Evolutionary conservation across 2,329 filamentous ascomycete species (phyloP).

Genomic region (Diaporthe citri): DNA sequence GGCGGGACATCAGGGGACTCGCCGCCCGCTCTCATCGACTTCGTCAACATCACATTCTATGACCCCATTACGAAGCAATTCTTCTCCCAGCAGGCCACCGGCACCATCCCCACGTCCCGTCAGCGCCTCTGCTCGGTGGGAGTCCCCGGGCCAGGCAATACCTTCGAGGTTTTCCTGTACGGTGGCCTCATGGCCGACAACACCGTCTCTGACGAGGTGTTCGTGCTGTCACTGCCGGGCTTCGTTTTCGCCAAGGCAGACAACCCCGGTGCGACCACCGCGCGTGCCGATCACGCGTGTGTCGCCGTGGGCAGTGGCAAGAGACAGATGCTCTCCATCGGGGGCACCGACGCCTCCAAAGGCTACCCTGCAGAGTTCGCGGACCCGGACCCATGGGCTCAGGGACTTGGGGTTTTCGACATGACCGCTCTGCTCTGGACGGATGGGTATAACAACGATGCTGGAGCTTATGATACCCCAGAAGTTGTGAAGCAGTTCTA

Average conservation of each 20-base stretch:
- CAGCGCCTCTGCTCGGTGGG: constrained; percentile 52
- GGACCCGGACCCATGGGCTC: constrained; percentile 51
- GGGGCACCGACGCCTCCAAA: constrained; percentile 49
- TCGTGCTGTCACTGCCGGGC: constrained; percentile 54
- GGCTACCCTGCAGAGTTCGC: constrained; percentile 42
- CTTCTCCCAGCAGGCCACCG: constrained; percentile 51
- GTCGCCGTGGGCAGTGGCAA: constrained; percentile 49
- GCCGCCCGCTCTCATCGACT: constrained; percentile 42
- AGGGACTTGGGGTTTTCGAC: constrained; percentile 56
- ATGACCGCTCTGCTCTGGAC: constrained; percentile 53
- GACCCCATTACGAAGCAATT: constrained; percentile 51
- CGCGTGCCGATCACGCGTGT: constrained; percentile 51
- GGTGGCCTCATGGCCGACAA: constrained; percentile 48
- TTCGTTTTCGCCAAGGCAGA: constrained; percentile 52
- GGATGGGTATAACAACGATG: background rate
- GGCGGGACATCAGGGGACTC: constrained; percentile 47
- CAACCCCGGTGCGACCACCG: constrained; percentile 40
- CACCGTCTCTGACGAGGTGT: constrained; percentile 48
- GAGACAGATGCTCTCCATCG: constrained; percentile 56
- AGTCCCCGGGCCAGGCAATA: constrained; percentile 48
- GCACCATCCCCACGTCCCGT: constrained; percentile 45
- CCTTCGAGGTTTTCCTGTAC: constrained; percentile 55
- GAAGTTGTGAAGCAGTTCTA: constrained; percentile 24
- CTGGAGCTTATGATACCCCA: background rate
- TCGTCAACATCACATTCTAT: constrained; percentile 49